Percentiles rank a stretch among this genome's conserved stretches.
These are phyloP conservation scores for Penicillium antarcticum DNA, from an alignment of 495 filamentous ascomycete genomes.

Conservation along the genomic window DNA sequence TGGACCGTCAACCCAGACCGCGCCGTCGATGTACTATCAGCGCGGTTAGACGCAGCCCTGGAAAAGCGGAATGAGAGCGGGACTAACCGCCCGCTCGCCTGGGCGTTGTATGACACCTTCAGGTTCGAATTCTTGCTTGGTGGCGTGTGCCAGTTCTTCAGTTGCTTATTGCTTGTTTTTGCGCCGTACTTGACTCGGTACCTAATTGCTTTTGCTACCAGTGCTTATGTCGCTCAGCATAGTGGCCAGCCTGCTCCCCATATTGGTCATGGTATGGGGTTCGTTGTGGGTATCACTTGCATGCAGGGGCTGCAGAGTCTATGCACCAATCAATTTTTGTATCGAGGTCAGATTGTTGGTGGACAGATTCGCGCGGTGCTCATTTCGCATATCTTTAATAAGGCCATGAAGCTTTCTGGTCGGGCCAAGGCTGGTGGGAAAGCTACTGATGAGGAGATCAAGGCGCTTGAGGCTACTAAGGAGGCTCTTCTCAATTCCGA, in stretches of 20 bases:
- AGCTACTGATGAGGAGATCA: conserved; percentile 38
- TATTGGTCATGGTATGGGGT: conserved; percentile 66
- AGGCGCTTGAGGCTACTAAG: conserved; percentile 36
- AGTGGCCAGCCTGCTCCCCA: conserved; percentile 48
- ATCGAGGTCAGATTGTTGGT: conserved; percentile 75
- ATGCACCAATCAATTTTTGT: conserved; percentile 77
- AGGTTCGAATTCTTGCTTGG: conserved; percentile 81
- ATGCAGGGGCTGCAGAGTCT: conserved; percentile 76
- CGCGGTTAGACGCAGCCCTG: conserved; percentile 63
- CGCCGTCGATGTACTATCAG: conserved; percentile 62
- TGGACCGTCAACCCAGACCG: conserved; percentile 83
- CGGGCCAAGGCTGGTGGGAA: conserved; percentile 69
- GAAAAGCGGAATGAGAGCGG: conserved; percentile 61
- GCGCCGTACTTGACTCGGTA: conserved; percentile 72
- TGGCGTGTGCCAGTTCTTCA: conserved; percentile 69
- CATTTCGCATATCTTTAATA: conserved; percentile 74
- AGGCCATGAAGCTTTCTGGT: conserved; percentile 76
- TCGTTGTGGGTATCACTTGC: conserved; percentile 68
- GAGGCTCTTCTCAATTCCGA: conserved; percentile 38
- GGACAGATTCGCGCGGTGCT: conserved; percentile 72
- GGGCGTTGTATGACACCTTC: conserved; percentile 85
- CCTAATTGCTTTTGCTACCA: conserved; percentile 73
- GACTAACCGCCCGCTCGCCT: conserved; percentile 70
- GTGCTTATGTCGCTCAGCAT: conserved; percentile 64
- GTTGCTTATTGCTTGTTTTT: conserved; percentile 68